Evolutionary conservation across 2,329 filamentous ascomycete species (phyloP).

Genomic region (Davidsoniella eucalypti): DNA sequence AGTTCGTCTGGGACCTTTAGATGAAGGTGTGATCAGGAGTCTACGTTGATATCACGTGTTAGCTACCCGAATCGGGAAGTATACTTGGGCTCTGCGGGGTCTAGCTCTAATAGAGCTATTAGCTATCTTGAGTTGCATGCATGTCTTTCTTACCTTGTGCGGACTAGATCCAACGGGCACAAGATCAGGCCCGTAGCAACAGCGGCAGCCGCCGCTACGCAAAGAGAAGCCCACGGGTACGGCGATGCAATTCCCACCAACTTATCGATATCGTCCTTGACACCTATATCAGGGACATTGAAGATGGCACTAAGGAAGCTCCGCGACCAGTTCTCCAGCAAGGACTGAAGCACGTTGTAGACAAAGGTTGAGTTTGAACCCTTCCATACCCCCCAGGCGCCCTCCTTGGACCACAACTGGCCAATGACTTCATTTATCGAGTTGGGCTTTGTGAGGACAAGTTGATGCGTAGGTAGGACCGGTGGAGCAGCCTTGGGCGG

Average conservation of each 20-base stretch:
- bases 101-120: neutral
- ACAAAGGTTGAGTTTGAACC: conserved; percentile 83
- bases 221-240: conserved; percentile 65
- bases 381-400: conserved; percentile 88
- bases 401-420: conserved; percentile 78
- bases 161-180: conserved; percentile 74
- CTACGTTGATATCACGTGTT: conserved; percentile 24
- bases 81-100: neutral
- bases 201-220: conserved; percentile 48
- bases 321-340: conserved; percentile 81
- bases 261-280: conserved; percentile 62
- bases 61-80: conserved; percentile 14
- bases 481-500: conserved; percentile 16
- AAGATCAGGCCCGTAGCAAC: conserved; percentile 64
- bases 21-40: conserved; percentile 71
- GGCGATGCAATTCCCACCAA: conserved; percentile 57
- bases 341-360: conserved; percentile 71
- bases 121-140: neutral
- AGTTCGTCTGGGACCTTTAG: conserved; percentile 58
- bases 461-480: conserved; percentile 35
- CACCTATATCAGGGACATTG: conserved; percentile 70
- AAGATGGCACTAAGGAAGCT: conserved; percentile 81
- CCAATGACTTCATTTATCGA: conserved; percentile 75
- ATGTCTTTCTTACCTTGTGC: conserved; percentile 45
- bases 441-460: conserved; percentile 57